Conservation (phyloP, 2,329 filamentous ascomycete genomes). For the Aureobasidium melanogenum region DNA sequence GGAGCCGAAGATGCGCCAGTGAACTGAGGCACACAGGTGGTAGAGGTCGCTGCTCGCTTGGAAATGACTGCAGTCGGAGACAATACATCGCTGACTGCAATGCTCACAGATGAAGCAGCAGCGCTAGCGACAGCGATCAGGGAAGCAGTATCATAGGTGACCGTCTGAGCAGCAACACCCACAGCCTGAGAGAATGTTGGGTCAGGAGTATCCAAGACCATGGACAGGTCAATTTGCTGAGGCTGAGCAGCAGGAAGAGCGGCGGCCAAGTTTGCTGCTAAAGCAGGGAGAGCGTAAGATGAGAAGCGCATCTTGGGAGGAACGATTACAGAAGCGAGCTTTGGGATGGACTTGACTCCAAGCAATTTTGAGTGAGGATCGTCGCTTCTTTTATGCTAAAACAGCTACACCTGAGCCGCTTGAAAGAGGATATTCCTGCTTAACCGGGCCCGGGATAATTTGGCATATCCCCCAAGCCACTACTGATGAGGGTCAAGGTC, state of each 20-base stretch:
- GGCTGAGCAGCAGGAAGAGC: constrained; percentile 16
- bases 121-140: constrained; percentile 14
- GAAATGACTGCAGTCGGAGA: not conserved
- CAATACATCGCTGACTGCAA: constrained; percentile 14
- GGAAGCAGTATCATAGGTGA: constrained; percentile 15
- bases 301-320: constrained; percentile 11
- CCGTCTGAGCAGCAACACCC: constrained; percentile 14
- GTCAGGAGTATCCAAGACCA: constrained; percentile 10
- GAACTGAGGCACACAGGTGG: constrained; percentile 4
- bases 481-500: too few species aligned
- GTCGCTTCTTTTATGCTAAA: too few species aligned
- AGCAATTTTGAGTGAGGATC: too few species aligned
- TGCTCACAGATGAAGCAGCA: constrained; percentile 16
- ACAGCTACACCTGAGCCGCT: too few species aligned
- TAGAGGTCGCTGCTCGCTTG: not conserved
- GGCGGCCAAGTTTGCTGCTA: constrained; percentile 14
- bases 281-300: not conserved
- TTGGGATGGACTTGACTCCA: too few species aligned
- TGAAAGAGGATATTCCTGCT: too few species aligned
- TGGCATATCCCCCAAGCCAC: too few species aligned
- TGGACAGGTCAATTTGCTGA: constrained; percentile 18
- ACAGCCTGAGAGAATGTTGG: not conserved
- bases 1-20: constrained; percentile 11
- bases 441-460: too few species aligned
- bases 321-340: too few species aligned